Conservation (phyloP, 805 yeast genomes). For the Candida lessepsii region DNA sequence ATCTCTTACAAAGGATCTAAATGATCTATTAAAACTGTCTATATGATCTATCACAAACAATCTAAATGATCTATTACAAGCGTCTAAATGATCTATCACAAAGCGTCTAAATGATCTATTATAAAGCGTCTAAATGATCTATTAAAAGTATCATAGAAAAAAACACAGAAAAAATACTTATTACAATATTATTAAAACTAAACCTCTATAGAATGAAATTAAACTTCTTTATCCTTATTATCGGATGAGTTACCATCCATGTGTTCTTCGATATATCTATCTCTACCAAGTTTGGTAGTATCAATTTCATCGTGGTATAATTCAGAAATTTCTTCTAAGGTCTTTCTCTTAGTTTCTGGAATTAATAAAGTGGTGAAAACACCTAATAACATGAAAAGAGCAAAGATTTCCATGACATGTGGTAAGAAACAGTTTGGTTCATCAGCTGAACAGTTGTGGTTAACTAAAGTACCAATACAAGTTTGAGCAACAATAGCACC, state of each 20-base stretch:
- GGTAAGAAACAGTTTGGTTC: conserved; percentile 75
- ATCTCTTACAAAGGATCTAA: too few species aligned
- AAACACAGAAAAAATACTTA: neutral
- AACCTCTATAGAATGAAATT: neutral
- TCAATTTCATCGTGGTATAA: conserved; percentile 77
- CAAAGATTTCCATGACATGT: conserved; percentile 92
- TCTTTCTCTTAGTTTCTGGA: conserved; percentile 91
- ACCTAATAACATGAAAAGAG: conserved; percentile 88
- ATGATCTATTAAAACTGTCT: too few species aligned
- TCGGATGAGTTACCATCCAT: conserved; percentile 15
- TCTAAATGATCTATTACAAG: too few species aligned
- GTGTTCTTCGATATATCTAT: conserved; percentile 29
- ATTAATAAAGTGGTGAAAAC: conserved; percentile 59
- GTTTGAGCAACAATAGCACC: conserved; percentile 94
- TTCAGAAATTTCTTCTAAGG: conserved; percentile 81
- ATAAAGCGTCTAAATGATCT: too few species aligned
- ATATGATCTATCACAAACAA: too few species aligned
- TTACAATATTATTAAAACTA: neutral
- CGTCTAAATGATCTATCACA: too few species aligned
- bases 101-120: neutral
- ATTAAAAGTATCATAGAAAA: neutral
- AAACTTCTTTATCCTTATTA: conserved; percentile 13
- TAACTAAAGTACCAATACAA: conserved; percentile 76
- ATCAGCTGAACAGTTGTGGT: conserved; percentile 70
- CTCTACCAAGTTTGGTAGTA: conserved; percentile 39